Evolutionary conservation across 371 early-diverging fungal genomes (phyloP), one percentile per base, ranked within the genome.

Genomic region (Apophysomyces elegans): DNA sequence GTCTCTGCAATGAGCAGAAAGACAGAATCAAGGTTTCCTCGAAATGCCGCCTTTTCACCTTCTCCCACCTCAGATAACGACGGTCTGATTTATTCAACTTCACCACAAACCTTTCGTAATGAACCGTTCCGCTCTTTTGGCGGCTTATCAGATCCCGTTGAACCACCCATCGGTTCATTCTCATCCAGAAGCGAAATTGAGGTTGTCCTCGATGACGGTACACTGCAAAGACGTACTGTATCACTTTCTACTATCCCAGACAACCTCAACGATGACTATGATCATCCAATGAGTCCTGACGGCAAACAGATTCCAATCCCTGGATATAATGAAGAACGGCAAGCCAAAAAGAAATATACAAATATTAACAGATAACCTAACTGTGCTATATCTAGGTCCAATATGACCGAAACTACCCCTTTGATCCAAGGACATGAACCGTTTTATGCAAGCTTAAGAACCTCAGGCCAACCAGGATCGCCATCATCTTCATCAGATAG

Each of bases 151-250:
- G 54, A 50, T 50, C 54, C 54, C 7, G 54, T 50, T 21, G 54
- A 50, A 50, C 54, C 58, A 58, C 37, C 58, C 37, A 72, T 70
- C 35, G 58, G 47, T 13, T 68, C 70, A 72, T 77, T 80, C 56
- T 70, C 32, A 60, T 75, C 58, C 11, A 21, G 16, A 12, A 72
- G 72, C 38, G 72, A 72, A 57, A 67, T 70, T 36, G 70, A 76
- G 32, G 76, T 76, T 12, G 67, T 76, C 4, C 50, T 72, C 11
- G 76, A 76, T 41, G 76, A 76, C 56, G 76, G 76, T 5, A 70
- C 70, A 18, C 37, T 69, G 43, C 65, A 72, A 37, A 58, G 63
- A 43, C 62, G 76, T 14, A 64, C 67, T n/a, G 70, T 76, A 1
- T 72, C 76, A 1, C 59, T 76, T 18, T 69, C 76, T 3, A 76